These are phyloP conservation scores for Monosiga brevicollis DNA, from an alignment of 78 protist genomes.

Conservation along the genomic window DNA sequence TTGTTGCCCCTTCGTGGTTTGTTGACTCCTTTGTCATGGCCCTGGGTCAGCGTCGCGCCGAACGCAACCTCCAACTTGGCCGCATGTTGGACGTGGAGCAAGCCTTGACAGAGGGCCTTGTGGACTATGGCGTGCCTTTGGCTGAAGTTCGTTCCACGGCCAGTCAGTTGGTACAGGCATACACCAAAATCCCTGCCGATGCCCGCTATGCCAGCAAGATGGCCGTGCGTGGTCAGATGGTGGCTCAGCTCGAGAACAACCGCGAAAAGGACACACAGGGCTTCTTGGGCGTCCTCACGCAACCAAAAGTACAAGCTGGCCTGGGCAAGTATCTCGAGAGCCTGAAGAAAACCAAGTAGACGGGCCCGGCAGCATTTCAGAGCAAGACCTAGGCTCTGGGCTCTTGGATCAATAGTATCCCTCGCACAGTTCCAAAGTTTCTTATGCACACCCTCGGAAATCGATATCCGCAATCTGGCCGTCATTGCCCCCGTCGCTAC, in stretches of 20 bases:
- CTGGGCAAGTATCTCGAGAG: background rate
- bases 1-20: conserved; percentile 6
- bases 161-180: background rate
- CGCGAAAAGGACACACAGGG: background rate
- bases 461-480: too few relatives aligned
- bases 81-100: background rate
- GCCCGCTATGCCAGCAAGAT: background rate
- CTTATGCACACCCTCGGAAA: too few relatives aligned
- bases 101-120: background rate
- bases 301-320: background rate
- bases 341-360: background rate
- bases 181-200: background rate
- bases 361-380: too few relatives aligned
- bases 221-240: background rate
- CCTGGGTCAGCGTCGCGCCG: background rate
- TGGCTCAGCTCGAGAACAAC: background rate
- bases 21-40: too few relatives aligned
- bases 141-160: background rate
- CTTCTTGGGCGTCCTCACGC: background rate
- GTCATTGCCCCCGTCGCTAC: too few relatives aligned
- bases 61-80: background rate
- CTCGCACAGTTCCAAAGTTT: too few relatives aligned
- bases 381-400: too few relatives aligned
- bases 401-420: too few relatives aligned
- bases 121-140: background rate